Base-by-base conservation (phyloP, 306 rosid species). In the Dalbergia cultrata region DNA sequence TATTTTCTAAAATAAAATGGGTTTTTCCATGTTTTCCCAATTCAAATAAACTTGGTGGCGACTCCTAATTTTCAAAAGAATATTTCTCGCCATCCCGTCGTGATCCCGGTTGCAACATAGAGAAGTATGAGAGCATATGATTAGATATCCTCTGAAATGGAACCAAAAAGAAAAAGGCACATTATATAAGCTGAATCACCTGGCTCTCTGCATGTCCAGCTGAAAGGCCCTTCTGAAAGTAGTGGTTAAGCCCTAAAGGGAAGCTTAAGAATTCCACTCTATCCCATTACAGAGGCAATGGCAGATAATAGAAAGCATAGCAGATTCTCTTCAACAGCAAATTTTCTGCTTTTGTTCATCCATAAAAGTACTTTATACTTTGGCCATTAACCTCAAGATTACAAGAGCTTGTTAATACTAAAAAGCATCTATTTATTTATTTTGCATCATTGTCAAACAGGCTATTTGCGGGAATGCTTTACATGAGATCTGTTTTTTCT, bases 401-500 rank as follows among this genome's bases (percentile, higher is more conserved):
- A 17, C 1, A 39, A 18, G 18, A 22, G 45, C 17, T 56, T 50
- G 16, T 43, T 33, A 44, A 57, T 26, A 57, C 67, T 35, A 44
- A 44, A 62, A 33, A 41, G 2, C 67, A 18, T 19, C 26, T 56
- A 9, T n/a, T 56, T 8, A 18, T 59, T 69, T 57, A 45, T 68
- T 78, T 56, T 43, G 26, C 50, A 45, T 47, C 53, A 47, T 71
- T 54, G 34, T n/a, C 49, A 49, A 70, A 44, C 22, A 68, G 52
- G 52, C 71, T 70, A 49, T 43, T 60, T 70, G 44, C 10, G 0
- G 65, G 21, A 31, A 37, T 61, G 21, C 66, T 58, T 52, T 64
- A n/a, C 74, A 71, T 62, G 83, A 35, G 65, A 49, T 71, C 71
- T 26, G 31, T 60, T 12, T 80, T 72, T 72, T 26, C 52, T 19